Evolutionary conservation across 768 basidiomycete genomes (phyloP).

Genomic region (Crepidotus variabilis): DNA sequence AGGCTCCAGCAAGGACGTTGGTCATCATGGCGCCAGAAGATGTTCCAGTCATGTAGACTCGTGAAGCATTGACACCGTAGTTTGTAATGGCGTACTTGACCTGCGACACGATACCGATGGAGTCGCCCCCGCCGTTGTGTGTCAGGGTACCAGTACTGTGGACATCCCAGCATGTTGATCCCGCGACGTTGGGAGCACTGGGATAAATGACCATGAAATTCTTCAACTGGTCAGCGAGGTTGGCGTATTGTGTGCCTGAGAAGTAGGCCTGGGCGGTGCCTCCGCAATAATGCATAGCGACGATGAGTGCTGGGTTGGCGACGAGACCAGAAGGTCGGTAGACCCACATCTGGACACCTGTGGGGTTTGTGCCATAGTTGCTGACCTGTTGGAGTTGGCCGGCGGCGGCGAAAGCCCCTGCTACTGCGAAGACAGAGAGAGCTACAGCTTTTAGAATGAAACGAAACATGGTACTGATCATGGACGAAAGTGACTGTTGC

Average conservation of each 20-base stretch:
- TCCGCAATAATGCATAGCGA: conserved; percentile 51
- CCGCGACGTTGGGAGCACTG: conserved; percentile 36
- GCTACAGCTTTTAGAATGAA: no score
- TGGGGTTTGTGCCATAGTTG: conserved; percentile 52
- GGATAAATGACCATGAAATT: conserved; percentile 50
- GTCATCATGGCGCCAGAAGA: no score
- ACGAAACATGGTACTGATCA: no score
- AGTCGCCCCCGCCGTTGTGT: conserved; percentile 54
- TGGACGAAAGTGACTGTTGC: no score
- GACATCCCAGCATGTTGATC: conserved; percentile 58
- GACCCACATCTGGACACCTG: conserved; percentile 45
- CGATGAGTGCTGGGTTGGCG: conserved; percentile 40
- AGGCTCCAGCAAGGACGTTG: conserved; percentile 50
- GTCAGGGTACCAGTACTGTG: conserved; percentile 46
- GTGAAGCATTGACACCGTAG: conserved; percentile 41
- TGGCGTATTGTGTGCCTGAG: conserved; percentile 43
- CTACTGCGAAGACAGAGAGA: conserved; percentile 10
- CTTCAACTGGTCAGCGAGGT: conserved; percentile 41
- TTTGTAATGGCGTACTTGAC: conserved; percentile 44
- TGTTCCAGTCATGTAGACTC: conserved; percentile 48
- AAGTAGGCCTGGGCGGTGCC: conserved; percentile 52
- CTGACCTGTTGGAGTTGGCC: conserved; percentile 35
- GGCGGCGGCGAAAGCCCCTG: conserved; percentile 23
- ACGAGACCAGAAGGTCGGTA: conserved; percentile 37
- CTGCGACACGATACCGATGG: conserved; percentile 44